phyloP scores from a whole-genome alignment of 257 asterid species.

The Solanum chiquidenum region DNA sequence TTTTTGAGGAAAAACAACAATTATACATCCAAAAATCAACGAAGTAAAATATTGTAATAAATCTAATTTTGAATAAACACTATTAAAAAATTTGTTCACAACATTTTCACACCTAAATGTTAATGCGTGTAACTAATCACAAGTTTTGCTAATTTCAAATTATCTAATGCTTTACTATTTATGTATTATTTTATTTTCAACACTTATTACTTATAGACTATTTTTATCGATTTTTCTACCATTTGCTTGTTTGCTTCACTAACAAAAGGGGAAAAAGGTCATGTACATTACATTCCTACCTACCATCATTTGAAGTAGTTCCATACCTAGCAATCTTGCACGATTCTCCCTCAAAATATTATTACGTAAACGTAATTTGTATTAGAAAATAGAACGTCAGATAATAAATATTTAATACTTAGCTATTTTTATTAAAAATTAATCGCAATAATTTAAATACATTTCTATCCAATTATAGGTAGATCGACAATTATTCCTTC shows the following conservation, averaged over 20 bases:
- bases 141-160: background rate
- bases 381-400: background rate
- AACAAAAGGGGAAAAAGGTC: background rate
- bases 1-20: too few relatives aligned
- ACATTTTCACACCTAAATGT: background rate
- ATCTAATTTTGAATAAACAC: background rate
- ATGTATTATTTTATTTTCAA: background rate
- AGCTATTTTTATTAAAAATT: background rate
- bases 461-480: background rate
- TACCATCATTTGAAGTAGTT: background rate
- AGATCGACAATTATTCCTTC: background rate
- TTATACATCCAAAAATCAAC: background rate
- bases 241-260: background rate
- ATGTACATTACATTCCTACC: background rate
- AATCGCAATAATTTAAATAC: background rate
- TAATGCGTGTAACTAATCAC: background rate
- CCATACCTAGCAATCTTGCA: background rate
- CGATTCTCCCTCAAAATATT: background rate
- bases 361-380: background rate
- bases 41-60: background rate
- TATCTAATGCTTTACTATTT: background rate
- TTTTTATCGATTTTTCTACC: background rate
- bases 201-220: background rate
- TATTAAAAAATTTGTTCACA: fast-evolving
- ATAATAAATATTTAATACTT: background rate